These are phyloP conservation scores for Botrytis fabae DNA, from an alignment of 2,329 filamentous ascomycete species.

Conservation along the genomic window DNA sequence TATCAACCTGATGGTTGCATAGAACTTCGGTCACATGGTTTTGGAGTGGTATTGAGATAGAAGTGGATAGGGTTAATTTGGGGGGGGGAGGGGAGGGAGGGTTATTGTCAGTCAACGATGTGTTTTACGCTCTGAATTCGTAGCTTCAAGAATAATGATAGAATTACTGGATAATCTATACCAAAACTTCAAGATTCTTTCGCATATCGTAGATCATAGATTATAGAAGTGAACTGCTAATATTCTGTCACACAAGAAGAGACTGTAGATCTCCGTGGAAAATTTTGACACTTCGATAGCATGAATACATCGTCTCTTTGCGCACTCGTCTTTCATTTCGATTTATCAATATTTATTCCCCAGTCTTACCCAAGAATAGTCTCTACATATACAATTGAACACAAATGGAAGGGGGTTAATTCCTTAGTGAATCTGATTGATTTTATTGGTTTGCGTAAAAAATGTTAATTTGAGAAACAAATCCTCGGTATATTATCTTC, in stretches of 20 bases:
- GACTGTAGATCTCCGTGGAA: too few relatives aligned
- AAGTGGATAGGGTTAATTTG: neutral
- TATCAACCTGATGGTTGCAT: neutral
- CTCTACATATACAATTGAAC: too few relatives aligned
- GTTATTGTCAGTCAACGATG: neutral
- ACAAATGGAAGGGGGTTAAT: too few relatives aligned
- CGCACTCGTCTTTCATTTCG: neutral
- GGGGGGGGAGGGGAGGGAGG: neutral
- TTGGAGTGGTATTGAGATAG: neutral
- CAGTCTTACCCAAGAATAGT: too few relatives aligned
- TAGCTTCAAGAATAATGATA: neutral
- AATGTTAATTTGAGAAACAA: too few relatives aligned
- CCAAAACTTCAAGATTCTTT: neutral
- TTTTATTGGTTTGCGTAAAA: too few relatives aligned
- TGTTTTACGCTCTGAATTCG: neutral
- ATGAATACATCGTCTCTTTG: neutral
- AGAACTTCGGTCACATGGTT: neutral
- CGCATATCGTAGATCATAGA: neutral
- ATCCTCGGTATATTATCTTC: too few relatives aligned
- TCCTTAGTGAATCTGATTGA: too few relatives aligned
- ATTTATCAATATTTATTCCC: rapidly evolving
- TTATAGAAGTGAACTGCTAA: neutral
- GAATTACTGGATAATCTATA: neutral
- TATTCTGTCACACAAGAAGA: too few relatives aligned
- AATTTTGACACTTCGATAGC: neutral